Base-by-base conservation (phyloP, 495 filamentous ascomycete genomes). In the Baudoinia panamericana region DNA sequence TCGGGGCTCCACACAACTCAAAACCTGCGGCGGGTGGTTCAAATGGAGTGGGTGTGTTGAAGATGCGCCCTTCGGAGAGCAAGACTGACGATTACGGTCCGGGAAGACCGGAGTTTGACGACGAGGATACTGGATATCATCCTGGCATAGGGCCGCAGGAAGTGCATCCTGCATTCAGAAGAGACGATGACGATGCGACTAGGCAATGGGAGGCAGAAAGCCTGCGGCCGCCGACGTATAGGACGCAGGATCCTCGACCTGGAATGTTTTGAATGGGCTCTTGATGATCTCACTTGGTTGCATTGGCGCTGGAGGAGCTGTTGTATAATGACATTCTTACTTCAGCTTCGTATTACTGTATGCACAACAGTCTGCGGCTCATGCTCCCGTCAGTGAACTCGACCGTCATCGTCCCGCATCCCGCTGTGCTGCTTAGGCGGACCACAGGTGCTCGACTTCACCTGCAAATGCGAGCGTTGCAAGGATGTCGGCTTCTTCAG, bases 101-200 rank as follows among this genome's bases (percentile, higher is more conserved):
- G 3, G 20, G 20, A 15, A 27, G 16, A 21, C 15, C 15, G 30
- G 24, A 38, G 4, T 36, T 35, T 8, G 36, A 33, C 17, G 42
- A 45, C 3, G 42, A 45, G 28, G 33, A 45, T 39, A 24, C 28
- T 2, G 35, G 42, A 12, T 45, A 45, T 39, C 43, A 46, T 35
- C 43, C 43, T 3, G 43, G 43, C 4, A n/a, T 40, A 10, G 37
- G 29, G 2, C 36, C 26, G 7, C 22, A 9, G 3, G 39, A 39
- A 10, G 20, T 37, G 26, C 39, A 48, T 38, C 45, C 39, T 21
- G 44, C 36, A 13, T 47, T 30, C 10, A 25, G 44, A 21, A 16
- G 3, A 2, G 26, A 40, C 12, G 34, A 23, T 6, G 22, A 26
- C 9, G 34, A 20, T 5, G 10, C 15, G 10, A 23, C 5, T 11